A percentile compares a stretch with the other conserved stretches of the same genome.
These are phyloP conservation scores for Phaffomyces opuntiae DNA, from an alignment of 805 yeast genomes.

Conservation along the genomic window DNA sequence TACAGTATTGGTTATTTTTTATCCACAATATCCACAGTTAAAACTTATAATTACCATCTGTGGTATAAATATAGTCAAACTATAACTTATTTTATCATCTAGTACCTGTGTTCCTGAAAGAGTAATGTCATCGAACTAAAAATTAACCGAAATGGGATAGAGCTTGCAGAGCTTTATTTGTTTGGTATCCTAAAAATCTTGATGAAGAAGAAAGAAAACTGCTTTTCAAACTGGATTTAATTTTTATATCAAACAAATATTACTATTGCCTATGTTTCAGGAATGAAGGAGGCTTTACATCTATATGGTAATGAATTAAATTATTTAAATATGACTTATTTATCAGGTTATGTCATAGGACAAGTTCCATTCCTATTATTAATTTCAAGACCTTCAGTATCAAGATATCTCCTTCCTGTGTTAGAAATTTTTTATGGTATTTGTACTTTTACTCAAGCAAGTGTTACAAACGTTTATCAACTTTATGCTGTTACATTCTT, in stretches of 20 bases:
- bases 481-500: slow-evolving; percentile 20
- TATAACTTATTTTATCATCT: no score
- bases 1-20: no score
- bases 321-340: slow-evolving; percentile 2
- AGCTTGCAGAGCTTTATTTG: slow-evolving; percentile 3
- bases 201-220: slow-evolving; percentile 1
- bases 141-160: neutral
- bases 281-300: slow-evolving; percentile 38
- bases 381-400: slow-evolving; percentile 37
- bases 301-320: slow-evolving; percentile 51
- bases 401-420: slow-evolving; percentile 27
- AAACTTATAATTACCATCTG: no score
- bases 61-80: no score
- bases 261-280: slow-evolving; percentile 57
- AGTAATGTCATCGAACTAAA: neutral
- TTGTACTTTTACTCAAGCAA: slow-evolving; percentile 5
- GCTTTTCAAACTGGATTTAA: slow-evolving; percentile 8
- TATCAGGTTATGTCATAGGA: slow-evolving; percentile 5
- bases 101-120: no score
- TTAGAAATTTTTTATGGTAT: slow-evolving; percentile 39
- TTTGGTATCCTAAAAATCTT: slow-evolving; percentile 8
- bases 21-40: no score
- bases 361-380: slow-evolving; percentile 4
- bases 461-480: slow-evolving; percentile 1
- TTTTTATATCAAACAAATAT: slow-evolving; percentile 47